Base-by-base conservation (phyloP, 129 eudicot species). In the Flaveria trinervia region DNA sequence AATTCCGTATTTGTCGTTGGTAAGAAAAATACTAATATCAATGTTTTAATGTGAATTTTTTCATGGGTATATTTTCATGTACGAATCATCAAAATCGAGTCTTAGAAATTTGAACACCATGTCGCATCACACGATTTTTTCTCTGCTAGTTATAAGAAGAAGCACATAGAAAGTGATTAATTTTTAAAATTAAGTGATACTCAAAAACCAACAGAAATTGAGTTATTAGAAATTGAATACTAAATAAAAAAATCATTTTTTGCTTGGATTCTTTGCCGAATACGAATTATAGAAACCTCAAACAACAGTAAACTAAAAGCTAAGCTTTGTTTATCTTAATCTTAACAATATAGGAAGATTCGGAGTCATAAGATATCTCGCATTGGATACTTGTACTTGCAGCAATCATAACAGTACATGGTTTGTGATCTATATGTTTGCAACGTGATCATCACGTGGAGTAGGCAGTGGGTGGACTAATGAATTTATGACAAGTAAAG, bases 401-500 rank as follows among this genome's bases (percentile, higher is more conserved):
- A 18, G 65, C 70, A 80, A 43, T 25, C 59, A 66, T 28, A 56
- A 46, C 4, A 73, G 65, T 55, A 73, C 70, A 56, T 30, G 9
- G 18, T 80, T 67, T 36, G 26, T 36, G 13, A 39, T 39, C 8
- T 8, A 33, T 74, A 67, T 59, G 62, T 80, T 43, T 65, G 62
- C 61, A 73, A 65, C 70, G 83, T 73, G 79, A 65, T 80, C 44
- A 74, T 74, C 80, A 80, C 79, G 79, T 80, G 70, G 80, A 74
- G 80, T 66, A 70, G 80, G 75, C 67, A 75, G 84, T 80, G 71
- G 77, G 26, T 57, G 11, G 43, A 61, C 51, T 70, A 70, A 45
- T 30, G 64, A 44, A 57, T 52, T 73, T 14, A 67, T 74, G 79
- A 65, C 70, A 80, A 65, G 59, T 30, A 33, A 23, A 44, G 39